Conservation (phyloP, 202 grass and related monocot species). For the Digitaria exilis region DNA sequence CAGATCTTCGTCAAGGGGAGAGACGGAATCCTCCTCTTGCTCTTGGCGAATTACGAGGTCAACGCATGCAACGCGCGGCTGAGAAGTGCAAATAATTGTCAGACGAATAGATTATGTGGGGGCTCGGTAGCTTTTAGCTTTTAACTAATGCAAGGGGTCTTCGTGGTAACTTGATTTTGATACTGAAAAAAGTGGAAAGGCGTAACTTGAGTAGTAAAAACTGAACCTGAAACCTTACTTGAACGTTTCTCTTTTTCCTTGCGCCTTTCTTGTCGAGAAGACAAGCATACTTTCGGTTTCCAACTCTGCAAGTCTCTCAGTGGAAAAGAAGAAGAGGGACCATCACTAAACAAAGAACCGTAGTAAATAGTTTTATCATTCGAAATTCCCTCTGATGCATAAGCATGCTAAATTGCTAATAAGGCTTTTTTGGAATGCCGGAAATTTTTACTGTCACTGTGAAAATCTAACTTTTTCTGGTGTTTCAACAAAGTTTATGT, state of each 20-base stretch:
- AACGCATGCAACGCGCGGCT: constrained; percentile 13
- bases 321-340: constrained; percentile 2
- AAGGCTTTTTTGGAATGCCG: background rate
- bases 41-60: constrained; percentile 43
- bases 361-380: constrained; percentile 18
- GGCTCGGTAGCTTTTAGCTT: background rate
- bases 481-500: background rate
- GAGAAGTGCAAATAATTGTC: constrained; percentile 13
- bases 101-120: too few relatives aligned
- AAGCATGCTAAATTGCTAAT: background rate
- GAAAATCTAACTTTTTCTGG: background rate
- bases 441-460: background rate
- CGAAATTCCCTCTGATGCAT: background rate
- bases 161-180: background rate
- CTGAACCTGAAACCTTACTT: background rate
- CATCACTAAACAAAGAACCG: background rate
- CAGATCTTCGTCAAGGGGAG: constrained; percentile 3
- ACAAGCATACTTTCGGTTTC: constrained; percentile 5
- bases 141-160: background rate
- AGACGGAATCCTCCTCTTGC: background rate
- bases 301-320: background rate
- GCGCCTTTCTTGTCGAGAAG: background rate
- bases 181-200: too few relatives aligned
- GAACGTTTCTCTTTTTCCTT: background rate
- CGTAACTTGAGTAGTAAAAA: background rate